Percentiles rank a stretch among this genome's conserved stretches.
Conservation (phyloP, 2,329 filamentous ascomycete species). For the Paracamarosporium sp. region DNA sequence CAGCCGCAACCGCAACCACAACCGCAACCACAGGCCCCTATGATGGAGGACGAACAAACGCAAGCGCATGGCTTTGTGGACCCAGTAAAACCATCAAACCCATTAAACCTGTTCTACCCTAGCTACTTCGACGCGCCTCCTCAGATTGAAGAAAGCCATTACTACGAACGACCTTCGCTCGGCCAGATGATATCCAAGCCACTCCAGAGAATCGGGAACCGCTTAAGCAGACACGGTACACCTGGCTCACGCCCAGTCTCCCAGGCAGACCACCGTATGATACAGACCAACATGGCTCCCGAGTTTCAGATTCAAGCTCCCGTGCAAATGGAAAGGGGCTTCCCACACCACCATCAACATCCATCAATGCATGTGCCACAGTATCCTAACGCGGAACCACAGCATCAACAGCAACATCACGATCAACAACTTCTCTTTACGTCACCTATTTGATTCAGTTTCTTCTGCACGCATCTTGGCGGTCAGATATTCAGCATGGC, state of each 20-base stretch:
- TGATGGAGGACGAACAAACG: conserved; percentile 27
- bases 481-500: neutral
- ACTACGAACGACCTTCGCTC: conserved; percentile 43
- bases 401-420: conserved; percentile 24
- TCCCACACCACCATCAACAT: conserved; percentile 13
- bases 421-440: conserved; percentile 32
- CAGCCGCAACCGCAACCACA: conserved; percentile 23
- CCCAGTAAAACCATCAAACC: conserved; percentile 37
- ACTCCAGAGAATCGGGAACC: conserved; percentile 39
- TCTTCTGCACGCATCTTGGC: conserved; percentile 8
- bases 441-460: conserved; percentile 12
- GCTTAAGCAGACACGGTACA: conserved; percentile 32
- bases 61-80: conserved; percentile 30
- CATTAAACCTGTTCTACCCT: conserved; percentile 39
- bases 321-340: conserved; percentile 28
- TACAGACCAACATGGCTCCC: conserved; percentile 24
- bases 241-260: conserved; percentile 32
- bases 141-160: conserved; percentile 44
- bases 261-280: conserved; percentile 23
- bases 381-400: conserved; percentile 17
- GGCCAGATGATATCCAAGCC: conserved; percentile 45
- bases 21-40: conserved; percentile 24
- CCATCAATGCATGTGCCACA: conserved; percentile 5
- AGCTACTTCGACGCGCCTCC: conserved; percentile 45
- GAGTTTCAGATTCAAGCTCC: conserved; percentile 32